phyloP scores from a whole-genome alignment of 257 asterid genomes.

The Nicotiana otophora region DNA sequence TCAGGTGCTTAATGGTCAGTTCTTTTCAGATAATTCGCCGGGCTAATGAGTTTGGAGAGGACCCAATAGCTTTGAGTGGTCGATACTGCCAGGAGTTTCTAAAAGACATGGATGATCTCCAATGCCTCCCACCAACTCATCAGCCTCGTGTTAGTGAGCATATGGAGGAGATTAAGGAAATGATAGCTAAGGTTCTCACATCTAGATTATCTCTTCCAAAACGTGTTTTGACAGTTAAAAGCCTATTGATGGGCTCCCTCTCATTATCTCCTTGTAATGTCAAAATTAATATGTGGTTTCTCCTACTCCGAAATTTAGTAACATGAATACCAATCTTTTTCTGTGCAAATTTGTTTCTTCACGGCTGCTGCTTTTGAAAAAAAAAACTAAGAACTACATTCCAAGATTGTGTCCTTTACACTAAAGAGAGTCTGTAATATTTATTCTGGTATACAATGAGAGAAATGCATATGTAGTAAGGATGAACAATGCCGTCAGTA shows the following conservation, averaged over 20 bases:
- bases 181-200: conserved; percentile 55
- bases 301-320: background rate
- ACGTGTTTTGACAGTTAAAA: background rate
- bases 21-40: conserved; percentile 63
- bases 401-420: background rate
- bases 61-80: conserved; percentile 53
- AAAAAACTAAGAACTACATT: background rate
- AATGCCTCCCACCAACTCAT: conserved; percentile 72
- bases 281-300: conserved; percentile 1
- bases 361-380: background rate
- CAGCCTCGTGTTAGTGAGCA: conserved; percentile 74
- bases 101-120: conserved; percentile 69
- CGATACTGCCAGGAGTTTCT: conserved; percentile 69
- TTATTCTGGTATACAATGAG: background rate
- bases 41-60: conserved; percentile 58
- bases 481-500: no score
- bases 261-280: background rate
- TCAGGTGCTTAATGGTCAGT: background rate
- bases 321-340: background rate
- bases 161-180: conserved; percentile 64
- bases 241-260: background rate
- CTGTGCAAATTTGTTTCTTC: background rate
- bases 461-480: no score
- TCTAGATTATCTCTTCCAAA: background rate
- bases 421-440: background rate